phyloP scores from a whole-genome alignment of 2,329 filamentous ascomycete species.

The Stagonosporopsis cucurbitacearum region DNA sequence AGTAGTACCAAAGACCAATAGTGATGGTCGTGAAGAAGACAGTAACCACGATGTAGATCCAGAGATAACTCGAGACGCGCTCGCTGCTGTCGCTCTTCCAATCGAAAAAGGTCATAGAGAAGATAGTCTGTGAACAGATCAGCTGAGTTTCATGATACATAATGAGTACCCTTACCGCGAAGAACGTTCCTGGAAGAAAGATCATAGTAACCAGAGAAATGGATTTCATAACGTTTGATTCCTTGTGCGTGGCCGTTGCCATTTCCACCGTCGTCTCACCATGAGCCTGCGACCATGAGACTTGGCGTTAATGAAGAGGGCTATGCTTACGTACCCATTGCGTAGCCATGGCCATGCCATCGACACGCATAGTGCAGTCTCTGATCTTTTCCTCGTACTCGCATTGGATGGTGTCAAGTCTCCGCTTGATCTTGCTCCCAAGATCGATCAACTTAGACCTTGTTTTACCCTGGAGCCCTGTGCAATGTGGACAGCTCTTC shows the following conservation, averaged over 20 bases:
- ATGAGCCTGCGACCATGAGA: not conserved
- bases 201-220: conserved; percentile 35
- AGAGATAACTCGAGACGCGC: conserved; percentile 23
- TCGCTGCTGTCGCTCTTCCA: conserved; percentile 17
- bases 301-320: not conserved
- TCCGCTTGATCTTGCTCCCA: conserved; percentile 14
- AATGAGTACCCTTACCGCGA: conserved; percentile 18
- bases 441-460: not conserved
- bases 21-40: conserved; percentile 20
- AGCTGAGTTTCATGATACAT: not conserved
- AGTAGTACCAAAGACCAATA: conserved; percentile 27
- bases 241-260: conserved; percentile 23
- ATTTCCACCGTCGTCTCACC: conserved; percentile 25
- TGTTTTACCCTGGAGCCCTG: too few relatives aligned
- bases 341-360: conserved; percentile 36
- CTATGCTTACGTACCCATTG: conserved; percentile 23
- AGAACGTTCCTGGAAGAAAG: conserved; percentile 33
- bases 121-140: conserved; percentile 15
- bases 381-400: conserved; percentile 31
- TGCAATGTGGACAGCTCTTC: too few relatives aligned
- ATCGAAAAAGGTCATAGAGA: conserved; percentile 32
- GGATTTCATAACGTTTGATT: conserved; percentile 29
- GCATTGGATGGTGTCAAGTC: conserved; percentile 20
- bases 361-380: conserved; percentile 26
- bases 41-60: conserved; percentile 28